Evolutionary conservation across 2,329 filamentous ascomycete species (phyloP), one percentile per base, ranked within the genome.

Genomic region (Chaetomium strumarium): DNA sequence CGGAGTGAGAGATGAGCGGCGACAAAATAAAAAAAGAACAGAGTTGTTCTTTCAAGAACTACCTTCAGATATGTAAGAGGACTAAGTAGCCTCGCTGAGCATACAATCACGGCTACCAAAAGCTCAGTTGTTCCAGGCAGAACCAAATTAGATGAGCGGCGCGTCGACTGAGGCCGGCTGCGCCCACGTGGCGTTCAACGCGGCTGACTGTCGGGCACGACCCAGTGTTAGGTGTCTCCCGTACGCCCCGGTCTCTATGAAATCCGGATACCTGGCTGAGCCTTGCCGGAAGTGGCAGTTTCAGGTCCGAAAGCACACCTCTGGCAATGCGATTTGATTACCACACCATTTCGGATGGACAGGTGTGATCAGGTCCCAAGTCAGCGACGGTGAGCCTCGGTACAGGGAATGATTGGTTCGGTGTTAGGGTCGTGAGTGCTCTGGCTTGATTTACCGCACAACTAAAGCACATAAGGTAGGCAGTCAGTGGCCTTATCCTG

Each of bases 131-230:
- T 34, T 34, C 24, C 7, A 24, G 24, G 24, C 24, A 24, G 24
- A 24, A 24, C 24, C 7, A 24, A 24, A 24, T 24, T 24, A 24
- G 24, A 24, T 24, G 24, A 24, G 24, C 24, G 24, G 24, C 24
- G 24, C 24, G 24, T 4, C 24, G 7, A 7, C 24, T 24, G 44
- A 42, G 31, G 31, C 31, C 30, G 5, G 43, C 49, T 46, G 49
- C 12, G 37, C 49, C 49, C 49, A 52, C 49, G 49, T 52, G 49
- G 49, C 43, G 13, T 29, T 14, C 14, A 29, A 17, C 33, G 29
- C 17, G 31, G 44, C 34, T 24, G 44, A 38, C 13, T n/a, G 19
- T 14, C 14, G 7, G 34, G 33, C 14, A 11, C 9, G 33, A 34
- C 33, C 33, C 10, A 34, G 14, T 10, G 4, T 34, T 34, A 34